Base-by-base conservation (phyloP, 2,329 filamentous ascomycete species). In the Trichoderma breve region DNA sequence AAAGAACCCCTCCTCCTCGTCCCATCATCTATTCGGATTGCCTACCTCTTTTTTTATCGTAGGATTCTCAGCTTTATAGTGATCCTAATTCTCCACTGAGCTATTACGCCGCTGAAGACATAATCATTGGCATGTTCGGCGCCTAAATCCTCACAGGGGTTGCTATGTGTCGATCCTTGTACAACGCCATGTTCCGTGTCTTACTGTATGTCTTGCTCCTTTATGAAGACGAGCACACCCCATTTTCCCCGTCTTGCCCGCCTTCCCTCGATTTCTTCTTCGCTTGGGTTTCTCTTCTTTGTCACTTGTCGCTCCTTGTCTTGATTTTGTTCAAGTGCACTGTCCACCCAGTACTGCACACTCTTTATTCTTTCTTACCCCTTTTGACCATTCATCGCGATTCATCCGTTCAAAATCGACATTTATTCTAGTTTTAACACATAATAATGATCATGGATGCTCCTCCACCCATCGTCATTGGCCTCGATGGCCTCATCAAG, bases 401-500 rank as follows among this genome's bases (percentile, higher is more conserved):
- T 55, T 58, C 8, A 34, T 34, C 39, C 5, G 24, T 53, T 53
- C 11, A 24, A 53, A 53, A 53, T 3, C 36, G 5, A 21, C 14
- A 36, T 24, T n/a, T 11, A 28, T 14, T 53, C 24, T 12, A n/a
- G 18, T 18, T 4, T 1, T 12, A 70, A 9, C 24, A n/a, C n/a
- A 1, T 14, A 2, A 39, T n/a, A 24, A 4, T 9, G 18, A 57
- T 12, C 2, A 64, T 66, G 69, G 53, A 71, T 36, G 8, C 7
- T 15, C 68, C 68, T 24, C 47, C 69, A 11, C 34, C 61, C 6
- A n/a, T 71, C n/a, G 39, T 71, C 53, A 58, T 71, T 8, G 69
- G 69, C 36, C 47, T 71, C 2, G 69, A 71, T 3, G 62, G 62
- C 53, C 62, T 71, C 15, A 66, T 71, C n/a, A 47, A 66, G n/a